These are phyloP conservation scores for Coccomyxa subellipsoidea DNA, from an alignment of 163 green algal genomes.

Conservation along the genomic window DNA sequence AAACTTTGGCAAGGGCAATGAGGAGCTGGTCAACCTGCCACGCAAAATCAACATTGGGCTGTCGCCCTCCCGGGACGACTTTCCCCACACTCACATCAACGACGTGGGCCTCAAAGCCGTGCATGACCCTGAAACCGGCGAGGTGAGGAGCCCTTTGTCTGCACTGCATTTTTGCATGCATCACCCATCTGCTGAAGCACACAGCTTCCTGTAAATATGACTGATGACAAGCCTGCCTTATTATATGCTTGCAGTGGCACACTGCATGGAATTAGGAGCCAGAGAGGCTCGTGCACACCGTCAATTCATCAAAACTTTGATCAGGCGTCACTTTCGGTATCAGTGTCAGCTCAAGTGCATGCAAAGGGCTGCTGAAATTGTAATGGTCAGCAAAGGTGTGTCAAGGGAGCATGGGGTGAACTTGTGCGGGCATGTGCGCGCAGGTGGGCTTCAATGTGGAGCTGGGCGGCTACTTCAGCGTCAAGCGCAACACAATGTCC, in stretches of 20 bases:
- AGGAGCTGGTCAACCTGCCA: constrained; percentile 87
- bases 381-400: too few species aligned
- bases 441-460: constrained; percentile 82
- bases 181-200: too few species aligned
- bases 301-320: too few species aligned
- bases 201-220: too few species aligned
- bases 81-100: constrained; percentile 98
- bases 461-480: constrained; percentile 91
- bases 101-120: constrained; percentile 92
- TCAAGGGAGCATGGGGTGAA: neutral
- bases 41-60: constrained; percentile 96
- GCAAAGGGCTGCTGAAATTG: too few species aligned
- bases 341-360: too few species aligned
- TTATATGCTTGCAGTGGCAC: too few species aligned
- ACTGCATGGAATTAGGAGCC: too few species aligned
- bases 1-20: constrained; percentile 72
- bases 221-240: too few species aligned
- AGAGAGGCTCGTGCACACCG: too few species aligned
- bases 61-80: constrained; percentile 82
- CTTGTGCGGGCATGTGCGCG: neutral
- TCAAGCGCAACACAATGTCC: constrained; percentile 85
- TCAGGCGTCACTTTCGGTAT: too few species aligned
- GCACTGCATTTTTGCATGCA: neutral
- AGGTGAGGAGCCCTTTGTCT: constrained; percentile 22
- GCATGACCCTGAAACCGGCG: constrained; percentile 53